These are phyloP conservation scores for Ashbya aceris DNA, from an alignment of 1,139 yeast genomes.

Conservation along the genomic window DNA sequence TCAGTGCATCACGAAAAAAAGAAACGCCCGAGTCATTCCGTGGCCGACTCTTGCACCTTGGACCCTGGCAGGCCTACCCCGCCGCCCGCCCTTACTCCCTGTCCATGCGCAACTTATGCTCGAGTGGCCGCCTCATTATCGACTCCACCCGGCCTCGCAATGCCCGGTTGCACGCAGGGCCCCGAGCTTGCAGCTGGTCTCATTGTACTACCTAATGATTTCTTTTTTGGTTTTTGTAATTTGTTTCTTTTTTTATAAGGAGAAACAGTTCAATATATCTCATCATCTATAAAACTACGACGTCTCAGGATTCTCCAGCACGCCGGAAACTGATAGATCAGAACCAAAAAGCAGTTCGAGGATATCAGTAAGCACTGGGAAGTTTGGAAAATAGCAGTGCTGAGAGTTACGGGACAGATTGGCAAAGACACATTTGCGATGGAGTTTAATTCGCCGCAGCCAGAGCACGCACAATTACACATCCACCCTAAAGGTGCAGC, in stretches of 20 bases:
- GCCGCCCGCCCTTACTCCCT: no score
- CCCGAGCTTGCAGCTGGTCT: not conserved
- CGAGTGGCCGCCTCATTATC: no score
- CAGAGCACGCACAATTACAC: slow-evolving; percentile 24
- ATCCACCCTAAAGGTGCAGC: slow-evolving; percentile 12
- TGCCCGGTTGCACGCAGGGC: not conserved
- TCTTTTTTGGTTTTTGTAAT: slow-evolving; percentile 4
- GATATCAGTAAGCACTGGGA: not conserved
- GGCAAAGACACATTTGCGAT: slow-evolving; percentile 6
- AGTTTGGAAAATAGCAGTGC: not conserved
- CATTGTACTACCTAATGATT: slow-evolving; percentile 1
- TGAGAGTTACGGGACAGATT: not conserved
- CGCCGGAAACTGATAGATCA: no score
- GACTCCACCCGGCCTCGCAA: not conserved
- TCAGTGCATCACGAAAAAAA: no score
- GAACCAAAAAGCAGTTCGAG: no score
- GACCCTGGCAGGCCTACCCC: no score
- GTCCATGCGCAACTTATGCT: no score
- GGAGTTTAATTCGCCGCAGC: slow-evolving; percentile 25
- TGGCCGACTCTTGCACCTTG: no score
- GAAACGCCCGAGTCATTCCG: no score
- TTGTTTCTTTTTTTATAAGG: slow-evolving; percentile 3
- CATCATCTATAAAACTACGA: slow-evolving; percentile 4
- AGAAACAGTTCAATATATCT: slow-evolving; percentile 2
- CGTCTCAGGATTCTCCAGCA: not conserved